phyloP scores from a whole-genome alignment of 495 filamentous ascomycete species.

The Lineolata rhizophorae region DNA sequence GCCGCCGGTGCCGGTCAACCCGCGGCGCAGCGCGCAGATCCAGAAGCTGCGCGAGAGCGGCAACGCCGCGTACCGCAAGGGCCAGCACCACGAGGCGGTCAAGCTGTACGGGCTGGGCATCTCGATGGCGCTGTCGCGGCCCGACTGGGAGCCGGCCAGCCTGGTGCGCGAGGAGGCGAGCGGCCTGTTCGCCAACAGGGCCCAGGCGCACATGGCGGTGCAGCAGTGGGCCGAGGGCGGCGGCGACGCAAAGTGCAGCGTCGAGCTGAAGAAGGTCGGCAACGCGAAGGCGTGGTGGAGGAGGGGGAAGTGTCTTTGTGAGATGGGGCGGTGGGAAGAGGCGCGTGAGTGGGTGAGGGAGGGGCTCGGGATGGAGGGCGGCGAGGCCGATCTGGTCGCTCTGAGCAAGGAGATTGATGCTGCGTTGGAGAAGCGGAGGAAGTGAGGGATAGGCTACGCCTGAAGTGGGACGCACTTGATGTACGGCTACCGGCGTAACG shows the following conservation, averaged over 20 bases:
- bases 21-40: slow-evolving; percentile 38
- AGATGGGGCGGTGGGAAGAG: slow-evolving; percentile 82
- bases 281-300: slow-evolving; percentile 94
- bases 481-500: too few relatives aligned
- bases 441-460: too few relatives aligned
- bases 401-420: slow-evolving; percentile 49
- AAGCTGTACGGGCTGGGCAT: slow-evolving; percentile 64
- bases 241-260: slow-evolving; percentile 63
- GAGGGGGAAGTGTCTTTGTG: slow-evolving; percentile 54
- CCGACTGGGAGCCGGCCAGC: slow-evolving; percentile 65
- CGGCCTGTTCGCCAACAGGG: slow-evolving; percentile 62
- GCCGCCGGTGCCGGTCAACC: slow-evolving; percentile 12
- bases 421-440: slow-evolving; percentile 16
- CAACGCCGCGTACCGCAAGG: slow-evolving; percentile 62
- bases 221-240: slow-evolving; percentile 62
- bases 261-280: slow-evolving; percentile 67
- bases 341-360: slow-evolving; percentile 47
- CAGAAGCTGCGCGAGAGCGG: slow-evolving; percentile 75
- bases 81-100: slow-evolving; percentile 48
- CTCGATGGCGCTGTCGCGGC: slow-evolving; percentile 64
- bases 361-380: slow-evolving; percentile 67
- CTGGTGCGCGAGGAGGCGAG: slow-evolving; percentile 68
- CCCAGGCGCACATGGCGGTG: slow-evolving; percentile 69
- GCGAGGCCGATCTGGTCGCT: slow-evolving; percentile 42
- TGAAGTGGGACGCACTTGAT: too few relatives aligned